A percentile compares a stretch with the other conserved stretches of the same genome.
phyloP scores from a whole-genome alignment of 2,329 filamentous ascomycete genomes.

The Fusarium sp. region DNA sequence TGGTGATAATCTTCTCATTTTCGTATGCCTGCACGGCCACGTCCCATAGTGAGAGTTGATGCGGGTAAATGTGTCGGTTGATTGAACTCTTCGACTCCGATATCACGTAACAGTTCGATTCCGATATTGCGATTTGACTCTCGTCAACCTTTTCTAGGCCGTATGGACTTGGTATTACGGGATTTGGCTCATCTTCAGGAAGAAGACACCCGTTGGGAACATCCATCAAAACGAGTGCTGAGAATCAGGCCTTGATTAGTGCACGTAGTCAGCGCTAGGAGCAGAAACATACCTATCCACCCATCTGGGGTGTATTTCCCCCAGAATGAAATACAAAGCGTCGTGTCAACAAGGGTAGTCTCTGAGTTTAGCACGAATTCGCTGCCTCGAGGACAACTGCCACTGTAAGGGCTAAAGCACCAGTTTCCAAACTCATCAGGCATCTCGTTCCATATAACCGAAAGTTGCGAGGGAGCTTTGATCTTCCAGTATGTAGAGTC shows the following conservation, averaged over 20 bases:
- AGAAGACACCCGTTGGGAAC: neutral
- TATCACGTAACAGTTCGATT: neutral
- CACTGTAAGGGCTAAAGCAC: neutral
- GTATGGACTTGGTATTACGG: neutral
- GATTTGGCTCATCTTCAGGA: accelerated
- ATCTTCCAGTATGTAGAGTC: neutral
- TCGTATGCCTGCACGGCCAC: neutral
- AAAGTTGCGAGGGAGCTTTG: neutral
- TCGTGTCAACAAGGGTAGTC: accelerated
- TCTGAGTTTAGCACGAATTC: neutral
- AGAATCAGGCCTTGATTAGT: accelerated
- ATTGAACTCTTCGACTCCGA: no score
- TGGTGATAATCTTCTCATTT: neutral
- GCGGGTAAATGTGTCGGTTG: neutral
- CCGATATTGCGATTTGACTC: accelerated
- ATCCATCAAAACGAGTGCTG: neutral
- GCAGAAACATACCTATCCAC: neutral
- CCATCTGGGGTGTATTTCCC: neutral
- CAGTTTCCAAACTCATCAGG: neutral
- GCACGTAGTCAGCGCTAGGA: accelerated
- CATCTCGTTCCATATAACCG: neutral
- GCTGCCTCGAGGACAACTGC: neutral
- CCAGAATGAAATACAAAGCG: neutral
- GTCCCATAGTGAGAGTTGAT: neutral
- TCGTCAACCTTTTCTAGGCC: neutral